Base-by-base conservation (phyloP, 306 rosid species). In the Alnus rubra region DNA sequence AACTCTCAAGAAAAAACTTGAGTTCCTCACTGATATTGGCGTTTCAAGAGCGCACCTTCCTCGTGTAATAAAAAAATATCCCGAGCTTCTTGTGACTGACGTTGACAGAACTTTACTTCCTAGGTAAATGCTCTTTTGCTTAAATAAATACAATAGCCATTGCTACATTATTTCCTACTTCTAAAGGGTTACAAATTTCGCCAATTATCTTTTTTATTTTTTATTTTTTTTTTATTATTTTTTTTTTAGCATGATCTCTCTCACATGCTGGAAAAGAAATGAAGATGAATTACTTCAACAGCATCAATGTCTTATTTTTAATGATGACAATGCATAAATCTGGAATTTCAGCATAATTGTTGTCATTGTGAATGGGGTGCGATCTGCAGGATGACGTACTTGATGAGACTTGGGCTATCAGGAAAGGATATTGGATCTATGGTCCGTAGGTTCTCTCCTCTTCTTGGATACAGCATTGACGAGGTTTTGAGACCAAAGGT, bases 381-480 rank as follows among this genome's bases (percentile, higher is more conserved):
- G 63, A 19, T 78, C 35, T 74, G 89, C 87, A 94, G 97, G 90
- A 65, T 88, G 73, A 83, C 76, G 74, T 92, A 89, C 86, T 79
- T 92, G 78, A 87, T 79, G 89, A 85, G 83, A 86, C 73, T 83
- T 42, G 98, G 98, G 52, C 81, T 94, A 64, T 87, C 97, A 33
- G 55, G 74, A 81, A 89, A 82, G 85, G 94, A 87, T 19, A 75
- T 94, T 68, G 90, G 90, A 44, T 84, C 72, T 81, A 94, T 92
- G 97, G 84, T 94, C 49, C 84, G 95, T 11, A 84, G 81, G 77
- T 94, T 92, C 89, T 87, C 98, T 42, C 97, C 98, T 60, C 74
- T 92, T 13, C 92, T 92, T 1, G 97, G 98, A 42, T 94, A 94
- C 84, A 86, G 90, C 88, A 86, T 89, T 12, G 93, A 90, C 35